These are phyloP conservation scores for Aspergillus thermomutatus DNA, from an alignment of 2,329 filamentous ascomycete species.

Conservation along the genomic window DNA sequence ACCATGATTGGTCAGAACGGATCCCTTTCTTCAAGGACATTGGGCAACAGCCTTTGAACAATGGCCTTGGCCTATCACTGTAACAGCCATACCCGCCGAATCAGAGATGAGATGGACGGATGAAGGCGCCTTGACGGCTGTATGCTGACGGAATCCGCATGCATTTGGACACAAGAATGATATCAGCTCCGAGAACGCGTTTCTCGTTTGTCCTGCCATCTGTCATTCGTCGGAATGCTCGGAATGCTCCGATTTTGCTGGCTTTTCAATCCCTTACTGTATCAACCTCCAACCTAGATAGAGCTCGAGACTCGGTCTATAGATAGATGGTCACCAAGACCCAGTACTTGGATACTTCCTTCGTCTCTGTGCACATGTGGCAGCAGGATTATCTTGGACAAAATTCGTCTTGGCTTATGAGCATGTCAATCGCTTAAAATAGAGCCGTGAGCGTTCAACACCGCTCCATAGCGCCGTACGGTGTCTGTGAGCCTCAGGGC, in stretches of 20 bases:
- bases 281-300: not conserved
- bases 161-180: not conserved
- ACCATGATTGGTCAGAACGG: not conserved
- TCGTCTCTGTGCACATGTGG: too few relatives aligned
- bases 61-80: not conserved
- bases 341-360: not conserved
- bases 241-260: not conserved
- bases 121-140: not conserved
- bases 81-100: not conserved
- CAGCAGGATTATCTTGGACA: too few relatives aligned
- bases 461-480: too few relatives aligned
- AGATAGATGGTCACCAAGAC: not conserved
- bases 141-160: not conserved
- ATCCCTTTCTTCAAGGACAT: too few relatives aligned
- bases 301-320: not conserved
- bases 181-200: not conserved
- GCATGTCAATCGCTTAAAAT: too few relatives aligned
- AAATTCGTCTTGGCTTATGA: too few relatives aligned
- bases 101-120: not conserved
- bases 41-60: too few relatives aligned
- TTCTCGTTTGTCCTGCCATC: not conserved
- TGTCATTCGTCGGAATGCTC: not conserved
- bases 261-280: not conserved
- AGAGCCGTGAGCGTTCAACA: too few relatives aligned
- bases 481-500: too few relatives aligned